Percentiles rank a stretch among this genome's conserved stretches.
Conservation (phyloP, 805 yeast species). For the Middelhovenomyces tepae region DNA sequence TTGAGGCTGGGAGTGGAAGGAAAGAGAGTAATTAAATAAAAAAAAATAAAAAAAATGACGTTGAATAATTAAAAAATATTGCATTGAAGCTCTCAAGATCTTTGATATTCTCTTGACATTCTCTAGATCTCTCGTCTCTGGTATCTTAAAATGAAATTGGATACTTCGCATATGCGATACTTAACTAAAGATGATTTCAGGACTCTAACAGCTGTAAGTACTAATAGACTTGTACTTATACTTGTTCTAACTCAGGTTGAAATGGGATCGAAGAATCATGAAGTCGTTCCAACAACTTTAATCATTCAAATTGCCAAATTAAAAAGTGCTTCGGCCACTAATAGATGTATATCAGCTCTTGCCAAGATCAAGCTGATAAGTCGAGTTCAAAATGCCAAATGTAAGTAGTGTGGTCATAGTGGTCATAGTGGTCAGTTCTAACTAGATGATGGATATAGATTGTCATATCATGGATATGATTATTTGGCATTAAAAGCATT, state of each 20-base stretch:
- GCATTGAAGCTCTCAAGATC: too few species aligned
- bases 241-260: constrained; percentile 34
- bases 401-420: constrained; percentile 4
- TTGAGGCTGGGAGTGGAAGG: too few species aligned
- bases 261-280: constrained; percentile 85
- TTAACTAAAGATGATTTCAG: constrained; percentile 84
- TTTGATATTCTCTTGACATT: too few species aligned
- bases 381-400: constrained; percentile 77
- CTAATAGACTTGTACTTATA: not conserved
- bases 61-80: too few species aligned
- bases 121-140: too few species aligned
- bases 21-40: too few species aligned
- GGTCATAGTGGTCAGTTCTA: too few species aligned
- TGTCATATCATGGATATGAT: constrained; percentile 86
- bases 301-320: constrained; percentile 74
- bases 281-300: constrained; percentile 82
- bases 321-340: constrained; percentile 66
- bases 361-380: constrained; percentile 79
- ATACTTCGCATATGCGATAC: constrained; percentile 89
- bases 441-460: constrained; percentile 90
- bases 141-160: constrained; percentile 86
- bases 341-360: constrained; percentile 69
- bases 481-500: constrained; percentile 82
- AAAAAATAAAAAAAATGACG: too few species aligned
- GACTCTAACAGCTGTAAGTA: constrained; percentile 65